Evolutionary conservation across 306 rosid genomes (phyloP), one percentile per base, ranked within the genome.

Genomic region (Quercus robur): DNA sequence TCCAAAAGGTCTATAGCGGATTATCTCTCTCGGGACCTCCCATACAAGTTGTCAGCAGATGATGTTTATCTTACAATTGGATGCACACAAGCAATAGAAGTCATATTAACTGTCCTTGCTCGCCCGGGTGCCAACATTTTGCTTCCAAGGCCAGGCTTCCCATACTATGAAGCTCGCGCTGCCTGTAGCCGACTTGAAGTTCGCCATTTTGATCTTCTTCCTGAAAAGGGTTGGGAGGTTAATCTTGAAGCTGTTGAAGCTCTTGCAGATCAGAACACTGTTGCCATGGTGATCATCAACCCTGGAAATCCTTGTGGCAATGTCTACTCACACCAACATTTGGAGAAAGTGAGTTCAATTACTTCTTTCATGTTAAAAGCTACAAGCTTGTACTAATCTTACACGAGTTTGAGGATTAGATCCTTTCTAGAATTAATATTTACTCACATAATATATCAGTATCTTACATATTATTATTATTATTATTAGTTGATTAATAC

Each of bases 271-370:
- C 71, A 67, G 17, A 82, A 82, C 31, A 85, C 86, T 12, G 80
- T 49, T 8, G 88, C 82, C 56, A 75, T 79, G 12, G 84, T 85
- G 74, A 49, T 85, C 66, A 76, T 81, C 12, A 79, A 82, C 59
- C 88, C 88, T 3, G 84, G 82, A 5, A 82, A 85, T 79, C 84
- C 86, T 41, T 75, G 80, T 76, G 86, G 86, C 20, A 79, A n/a
- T 79, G 84, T 85, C 71, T 85, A 75, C 59, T 44, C 63, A 1
- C 41, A 59, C 46, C 74, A 79, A 19, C 86, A 82, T 73, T 57
- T 85, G 81, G 52, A 79, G n/a, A 73, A 85, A 79, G 88, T 85
- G 54, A 2, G 44, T 57, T 59, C 19, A 7, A 23, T 10, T 15
- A 6, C 41, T 25, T 6, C 6, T 73, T 55, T 51, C 67, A 2